Base-by-base conservation (phyloP, 1,284 basidiomycete genomes). In the Puccinia horiana region DNA sequence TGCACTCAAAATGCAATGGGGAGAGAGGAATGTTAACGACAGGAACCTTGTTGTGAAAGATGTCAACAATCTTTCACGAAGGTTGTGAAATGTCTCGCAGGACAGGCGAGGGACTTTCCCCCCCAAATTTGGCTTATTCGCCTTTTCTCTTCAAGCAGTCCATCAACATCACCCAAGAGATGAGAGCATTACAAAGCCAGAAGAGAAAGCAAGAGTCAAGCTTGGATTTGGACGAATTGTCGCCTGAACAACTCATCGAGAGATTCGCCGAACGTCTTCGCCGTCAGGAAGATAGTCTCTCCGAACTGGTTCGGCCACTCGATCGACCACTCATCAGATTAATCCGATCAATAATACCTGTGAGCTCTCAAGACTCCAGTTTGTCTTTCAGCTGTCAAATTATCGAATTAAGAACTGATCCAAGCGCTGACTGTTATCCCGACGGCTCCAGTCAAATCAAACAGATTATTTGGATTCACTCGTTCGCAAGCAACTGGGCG, bases 251-350 rank as follows among this genome's bases (percentile, higher is more conserved):
- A 72, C 77, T 79, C 49, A 54, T 79, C 47, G 47, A 69, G 23
- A 44, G 65, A 52, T 79, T 79, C 47, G 47, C 47, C 35, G 40
- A 79, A n/a, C 65, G 32, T 67, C 65, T 79, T 58, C 77, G 63
- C 40, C 77, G 52, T 32, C 77, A 79, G 52, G 26, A 70, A 20
- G 40, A 65, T 20, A 40, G 42, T 16, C 67, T 79, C 44, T 49
- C 61, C 5, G 67, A 79, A 69, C n/a, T 79, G 32, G 32, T 79
- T 69, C 61, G 77, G 18, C 77, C 77, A 52, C 63, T 70, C 32
- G 77, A 79, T 54, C 65, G 63, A 56, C 23, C 42, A n/a, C 49
- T 79, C 14, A 67, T 72, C 56, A 44, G 32, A 79, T 23, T 52
- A 70, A 44, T 79, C 47, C 70, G 54, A 58, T 56, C 77, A 20